Conservation (phyloP, 2,329 filamentous ascomycete species). For the Aspergillus ochraceoroseus region DNA sequence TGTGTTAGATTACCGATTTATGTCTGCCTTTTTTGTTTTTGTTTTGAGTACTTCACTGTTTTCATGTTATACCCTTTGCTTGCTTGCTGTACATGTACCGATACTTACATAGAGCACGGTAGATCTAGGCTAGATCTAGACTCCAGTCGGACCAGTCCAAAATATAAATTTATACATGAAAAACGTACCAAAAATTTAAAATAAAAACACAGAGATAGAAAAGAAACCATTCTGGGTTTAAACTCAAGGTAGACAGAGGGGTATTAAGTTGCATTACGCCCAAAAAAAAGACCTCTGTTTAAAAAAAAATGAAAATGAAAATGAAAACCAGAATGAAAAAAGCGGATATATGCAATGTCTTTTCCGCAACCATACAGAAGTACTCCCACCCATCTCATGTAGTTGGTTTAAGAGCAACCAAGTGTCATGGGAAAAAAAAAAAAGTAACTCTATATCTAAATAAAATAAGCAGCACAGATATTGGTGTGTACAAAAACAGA, state of each 20-base stretch:
- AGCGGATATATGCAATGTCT: no score
- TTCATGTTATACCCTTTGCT: constrained; percentile 12
- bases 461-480: not conserved
- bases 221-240: no score
- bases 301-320: no score
- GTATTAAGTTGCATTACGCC: no score
- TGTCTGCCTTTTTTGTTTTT: not conserved
- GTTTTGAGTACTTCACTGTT: constrained; percentile 2
- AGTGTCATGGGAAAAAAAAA: not conserved
- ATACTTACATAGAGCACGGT: constrained; percentile 16
- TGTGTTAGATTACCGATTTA: constrained; percentile 16
- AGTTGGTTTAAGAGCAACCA: not conserved
- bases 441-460: not conserved
- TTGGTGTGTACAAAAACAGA: not conserved
- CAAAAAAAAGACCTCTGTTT: no score
- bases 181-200: no score
- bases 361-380: not conserved
- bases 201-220: no score
- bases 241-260: no score
- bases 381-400: not conserved
- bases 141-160: constrained; percentile 8
- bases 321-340: no score
- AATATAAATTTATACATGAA: not conserved
- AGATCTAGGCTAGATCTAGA: constrained; percentile 17
- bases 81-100: constrained; percentile 14